phyloP scores from a whole-genome alignment of 202 grass and related monocot species.

The Brachypodium distachyon region DNA sequence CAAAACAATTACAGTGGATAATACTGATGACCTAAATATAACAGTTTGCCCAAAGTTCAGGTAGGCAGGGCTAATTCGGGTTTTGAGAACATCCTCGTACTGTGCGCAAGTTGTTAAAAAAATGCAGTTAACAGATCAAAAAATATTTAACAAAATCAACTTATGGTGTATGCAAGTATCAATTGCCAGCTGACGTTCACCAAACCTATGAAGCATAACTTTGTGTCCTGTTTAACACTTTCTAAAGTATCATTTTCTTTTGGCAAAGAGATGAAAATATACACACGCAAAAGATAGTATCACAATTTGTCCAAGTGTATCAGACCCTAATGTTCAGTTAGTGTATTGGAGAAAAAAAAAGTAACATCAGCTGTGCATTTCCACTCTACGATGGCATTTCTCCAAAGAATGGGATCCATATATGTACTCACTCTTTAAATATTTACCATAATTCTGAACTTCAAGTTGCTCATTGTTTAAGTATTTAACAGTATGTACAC shows the following conservation, averaged over 20 bases:
- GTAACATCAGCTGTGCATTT: slow-evolving; percentile 1
- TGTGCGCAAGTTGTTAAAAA: slow-evolving; percentile 36
- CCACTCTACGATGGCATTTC: neutral
- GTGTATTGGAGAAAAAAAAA: no score
- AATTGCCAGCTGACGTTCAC: neutral
- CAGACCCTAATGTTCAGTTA: neutral
- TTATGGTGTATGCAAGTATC: neutral
- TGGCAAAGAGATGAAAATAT: no score
- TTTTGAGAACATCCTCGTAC: slow-evolving; percentile 87
- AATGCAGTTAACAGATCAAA: slow-evolving; percentile 19
- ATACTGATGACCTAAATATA: slow-evolving; percentile 89
- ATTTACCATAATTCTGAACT: slow-evolving; percentile 90
- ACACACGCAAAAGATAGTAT: no score
- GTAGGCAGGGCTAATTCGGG: slow-evolving; percentile 90
- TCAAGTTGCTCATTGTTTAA: slow-evolving; percentile 97
- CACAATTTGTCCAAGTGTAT: no score
- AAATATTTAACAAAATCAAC: slow-evolving; percentile 18
- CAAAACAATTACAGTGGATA: slow-evolving; percentile 92
- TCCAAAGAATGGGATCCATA: slow-evolving; percentile 19
- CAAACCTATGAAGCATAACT: neutral
- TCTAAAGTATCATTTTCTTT: neutral
- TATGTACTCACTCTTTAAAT: slow-evolving; percentile 79
- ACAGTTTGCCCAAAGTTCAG: slow-evolving; percentile 94
- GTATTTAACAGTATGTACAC: slow-evolving; percentile 81
- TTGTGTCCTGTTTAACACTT: neutral